Conservation (phyloP, 2,329 filamentous ascomycete genomes). For the Metarhizium robertsii region DNA sequence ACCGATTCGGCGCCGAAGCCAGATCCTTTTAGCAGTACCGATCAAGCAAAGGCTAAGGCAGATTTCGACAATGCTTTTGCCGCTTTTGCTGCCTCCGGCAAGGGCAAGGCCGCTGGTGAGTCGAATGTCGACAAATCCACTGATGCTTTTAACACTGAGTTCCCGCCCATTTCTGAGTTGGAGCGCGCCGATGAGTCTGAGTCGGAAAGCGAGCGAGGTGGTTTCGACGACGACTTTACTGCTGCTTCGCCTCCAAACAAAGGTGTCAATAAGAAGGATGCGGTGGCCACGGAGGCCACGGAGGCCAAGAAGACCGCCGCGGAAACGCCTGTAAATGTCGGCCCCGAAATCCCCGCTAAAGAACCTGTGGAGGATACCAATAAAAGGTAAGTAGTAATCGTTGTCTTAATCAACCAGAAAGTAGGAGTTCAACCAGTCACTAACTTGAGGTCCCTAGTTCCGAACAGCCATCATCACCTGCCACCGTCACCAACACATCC, state of each 20-base stretch:
- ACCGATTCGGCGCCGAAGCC: constrained; percentile 10
- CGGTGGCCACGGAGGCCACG: neutral
- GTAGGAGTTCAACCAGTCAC: neutral
- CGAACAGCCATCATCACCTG: constrained; percentile 22
- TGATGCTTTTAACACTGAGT: constrained; percentile 62
- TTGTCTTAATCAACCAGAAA: neutral
- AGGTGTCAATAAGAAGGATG: constrained; percentile 10
- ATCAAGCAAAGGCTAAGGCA: constrained; percentile 57
- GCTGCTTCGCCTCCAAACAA: constrained; percentile 44
- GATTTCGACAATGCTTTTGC: constrained; percentile 84
- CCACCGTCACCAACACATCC: constrained; percentile 18
- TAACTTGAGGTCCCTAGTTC: constrained; percentile 9
- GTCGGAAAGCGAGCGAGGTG: constrained; percentile 65
- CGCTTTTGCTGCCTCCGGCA: constrained; percentile 53
- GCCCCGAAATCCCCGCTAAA: constrained; percentile 15
- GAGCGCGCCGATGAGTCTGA: constrained; percentile 78
- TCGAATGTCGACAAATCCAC: constrained; percentile 34
- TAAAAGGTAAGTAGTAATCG: constrained; percentile 15
- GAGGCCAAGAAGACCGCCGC: constrained; percentile 1
- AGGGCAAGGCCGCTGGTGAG: constrained; percentile 33
- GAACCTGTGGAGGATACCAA: constrained; percentile 14
- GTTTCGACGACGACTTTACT: constrained; percentile 91
- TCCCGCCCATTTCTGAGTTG: constrained; percentile 86
- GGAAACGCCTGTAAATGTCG: neutral
- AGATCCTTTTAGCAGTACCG: constrained; percentile 44